Conservation (phyloP, 2,329 filamentous ascomycete genomes). For the Colletotrichum higginsianum region DNA sequence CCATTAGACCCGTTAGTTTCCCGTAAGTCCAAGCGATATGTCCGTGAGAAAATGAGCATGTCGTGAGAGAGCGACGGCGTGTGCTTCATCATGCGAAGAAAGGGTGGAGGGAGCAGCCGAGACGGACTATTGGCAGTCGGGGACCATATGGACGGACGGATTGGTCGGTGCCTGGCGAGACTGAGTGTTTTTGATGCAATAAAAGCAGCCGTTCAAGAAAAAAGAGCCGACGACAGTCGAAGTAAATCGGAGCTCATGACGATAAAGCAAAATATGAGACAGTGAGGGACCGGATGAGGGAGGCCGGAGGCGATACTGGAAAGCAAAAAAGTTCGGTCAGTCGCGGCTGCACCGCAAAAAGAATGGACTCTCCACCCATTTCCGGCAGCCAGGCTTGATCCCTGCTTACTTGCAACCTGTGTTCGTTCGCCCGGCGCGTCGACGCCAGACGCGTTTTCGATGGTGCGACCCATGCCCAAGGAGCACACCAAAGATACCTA, state of each 20-base stretch:
- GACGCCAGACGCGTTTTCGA: constrained; percentile 33
- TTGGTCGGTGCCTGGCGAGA: not conserved
- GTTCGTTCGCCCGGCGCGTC: constrained; percentile 34
- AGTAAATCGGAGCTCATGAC: constrained; percentile 33
- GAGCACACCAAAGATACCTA: not conserved
- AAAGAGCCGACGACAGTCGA: constrained; percentile 19
- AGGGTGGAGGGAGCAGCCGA: constrained; percentile 2
- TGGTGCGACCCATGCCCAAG: constrained; percentile 16
- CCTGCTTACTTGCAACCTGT: constrained; percentile 27
- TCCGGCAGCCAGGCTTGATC: constrained; percentile 19
- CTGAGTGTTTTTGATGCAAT: not conserved
- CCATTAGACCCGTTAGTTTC: constrained; percentile 40
- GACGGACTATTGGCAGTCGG: constrained; percentile 6
- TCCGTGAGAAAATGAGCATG: constrained; percentile 36
- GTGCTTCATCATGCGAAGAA: constrained; percentile 39
- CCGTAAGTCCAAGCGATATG: constrained; percentile 33
- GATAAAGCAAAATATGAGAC: constrained; percentile 27
- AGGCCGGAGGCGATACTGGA: not conserved
- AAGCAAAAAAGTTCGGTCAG: constrained; percentile 38
- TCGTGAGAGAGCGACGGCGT: constrained; percentile 35
- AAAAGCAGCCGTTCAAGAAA: constrained; percentile 24
- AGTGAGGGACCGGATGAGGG: constrained; percentile 11
- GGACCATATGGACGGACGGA: constrained; percentile 25
- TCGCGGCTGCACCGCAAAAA: constrained; percentile 23
- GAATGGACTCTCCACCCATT: constrained; percentile 27